A percentile compares a stretch with the other conserved stretches of the same genome.
phyloP scores from a whole-genome alignment of 257 asterid genomes.

The Solanum arcanum region DNA sequence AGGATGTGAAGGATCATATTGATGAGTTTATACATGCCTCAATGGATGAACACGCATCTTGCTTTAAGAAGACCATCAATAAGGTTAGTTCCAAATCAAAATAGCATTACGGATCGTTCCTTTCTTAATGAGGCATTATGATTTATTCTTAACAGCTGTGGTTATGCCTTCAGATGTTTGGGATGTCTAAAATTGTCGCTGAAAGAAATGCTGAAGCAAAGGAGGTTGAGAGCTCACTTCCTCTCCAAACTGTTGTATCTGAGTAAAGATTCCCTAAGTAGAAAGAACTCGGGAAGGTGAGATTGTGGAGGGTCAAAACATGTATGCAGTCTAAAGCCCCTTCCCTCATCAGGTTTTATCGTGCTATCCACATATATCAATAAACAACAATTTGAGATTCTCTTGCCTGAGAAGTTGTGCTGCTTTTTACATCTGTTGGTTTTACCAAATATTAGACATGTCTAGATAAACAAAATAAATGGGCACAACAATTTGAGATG shows the following conservation, averaged over 20 bases:
- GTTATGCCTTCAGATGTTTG: slow-evolving; percentile 5
- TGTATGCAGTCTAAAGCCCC: background rate
- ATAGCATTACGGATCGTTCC: background rate
- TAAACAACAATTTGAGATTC: background rate
- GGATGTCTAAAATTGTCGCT: slow-evolving; percentile 8
- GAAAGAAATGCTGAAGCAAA: slow-evolving; percentile 3
- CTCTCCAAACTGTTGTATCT: background rate
- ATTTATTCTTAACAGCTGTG: background rate
- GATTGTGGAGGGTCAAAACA: background rate
- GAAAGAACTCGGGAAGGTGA: background rate
- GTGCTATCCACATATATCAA: background rate
- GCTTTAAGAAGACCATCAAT: slow-evolving; percentile 11
- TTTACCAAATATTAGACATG: background rate
- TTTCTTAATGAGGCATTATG: background rate
- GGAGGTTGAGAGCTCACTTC: slow-evolving; percentile 10
- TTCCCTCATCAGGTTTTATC: background rate
- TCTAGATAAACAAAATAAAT: background rate
- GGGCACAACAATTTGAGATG: too few species aligned
- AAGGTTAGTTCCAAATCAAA: background rate
- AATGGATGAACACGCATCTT: slow-evolving; percentile 6
- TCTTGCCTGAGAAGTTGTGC: background rate
- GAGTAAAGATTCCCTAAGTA: background rate
- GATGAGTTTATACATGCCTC: slow-evolving; percentile 13
- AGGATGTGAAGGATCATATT: slow-evolving; percentile 14
- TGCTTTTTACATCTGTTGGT: background rate